Base-by-base conservation (phyloP, 2,329 filamentous ascomycete species). In the Claviceps cyperi region DNA sequence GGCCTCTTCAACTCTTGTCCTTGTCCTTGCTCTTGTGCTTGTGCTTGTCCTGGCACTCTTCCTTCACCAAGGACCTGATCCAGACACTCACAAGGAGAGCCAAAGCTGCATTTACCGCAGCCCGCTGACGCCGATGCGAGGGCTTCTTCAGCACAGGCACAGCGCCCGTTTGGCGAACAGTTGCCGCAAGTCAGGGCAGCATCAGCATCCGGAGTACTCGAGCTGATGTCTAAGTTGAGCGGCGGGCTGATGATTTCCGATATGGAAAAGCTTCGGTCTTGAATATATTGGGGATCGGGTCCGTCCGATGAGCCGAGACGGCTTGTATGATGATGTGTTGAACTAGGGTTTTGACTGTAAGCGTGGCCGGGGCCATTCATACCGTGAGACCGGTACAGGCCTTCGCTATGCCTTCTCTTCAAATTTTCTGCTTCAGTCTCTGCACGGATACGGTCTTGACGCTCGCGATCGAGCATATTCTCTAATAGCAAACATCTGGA, bases 71-170 rank as follows among this genome's bases (percentile, higher is more conserved):
- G 53, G 13, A 80, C 80, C 53, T 81, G 76, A 46, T 75, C 70
- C 36, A 82, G 71, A 54, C 82, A 86, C 57, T 80, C 74, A 57
- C 85, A 89, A 48, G 75, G 74, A 7, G 73, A 72, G 45, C 75
- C 77, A 7, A 78, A 66, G 17, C 74, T 77, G 62, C 85, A 89
- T 50, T 79, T 80, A 46, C 76, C 79, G 61, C 84, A 89, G 21
- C 78, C 80, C 22, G 76, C 61, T 6, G 71, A 61, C 36, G 75
- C 68, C n/a, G 67, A 68, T n/a, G 71, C 69, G 45, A 82, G 66
- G 32, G 72, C 77, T 53, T 78, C 71, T 21, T 82, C 78, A 46
- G 75, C 74, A 60, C 80, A 83, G 11, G 74, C 73, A 61, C 80
- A 83, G 2, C 65, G 63, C 5, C 74, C 73, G 24, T 67, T 68